Evolutionary conservation across 2,329 filamentous ascomycete genomes (phyloP), one percentile per base, ranked within the genome.

Genomic region (Beauveria rudraprayagi): DNA sequence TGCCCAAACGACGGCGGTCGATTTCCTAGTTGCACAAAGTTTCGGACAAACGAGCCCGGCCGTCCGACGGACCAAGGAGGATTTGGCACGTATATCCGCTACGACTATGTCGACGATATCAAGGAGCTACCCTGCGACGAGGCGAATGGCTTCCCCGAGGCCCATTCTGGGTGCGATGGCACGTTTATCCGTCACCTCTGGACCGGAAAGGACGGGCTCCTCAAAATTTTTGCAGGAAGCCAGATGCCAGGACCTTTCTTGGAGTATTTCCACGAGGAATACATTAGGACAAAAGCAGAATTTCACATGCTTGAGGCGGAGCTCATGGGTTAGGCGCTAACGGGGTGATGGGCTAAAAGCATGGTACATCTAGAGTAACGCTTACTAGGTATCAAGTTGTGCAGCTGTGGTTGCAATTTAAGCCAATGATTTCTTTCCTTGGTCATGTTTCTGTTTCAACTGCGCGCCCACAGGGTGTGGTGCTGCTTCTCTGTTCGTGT

Each of bases 151-250:
- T 77, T 72, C 64, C 73, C 74, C 34, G 70, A 76, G 67, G 73
- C 70, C 56, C 64, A 68, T 24, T 69, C 70, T 8, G 73, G 71
- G 19, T 78, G 76, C 61, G 64, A 72, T 10, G 76, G 76, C 41
- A 70, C 69, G 46, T 75, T 78, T 60, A 72, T 78, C 62, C 73
- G 75, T 63, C 76, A 78, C 64, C 65, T 77, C 62, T 78, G 76
- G 76, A 76, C 72, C 0, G 71, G 73, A 64, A 78, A 78, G 67
- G 63, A 70, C 53, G 66, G 69, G 50, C 68, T 72, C 63, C 74
- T 77, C 65, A 77, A 76, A 69, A 65, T 72, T 7, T 72, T 72
- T 56, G 72, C 77, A 6, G 72, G 70, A 24, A 65, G 73, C 41
- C 73, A 76, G 56, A 64, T 76, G 30, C 75, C 75, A 4, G 75